Conservation (phyloP, 805 yeast genomes). For the Candida odintsovae region DNA sequence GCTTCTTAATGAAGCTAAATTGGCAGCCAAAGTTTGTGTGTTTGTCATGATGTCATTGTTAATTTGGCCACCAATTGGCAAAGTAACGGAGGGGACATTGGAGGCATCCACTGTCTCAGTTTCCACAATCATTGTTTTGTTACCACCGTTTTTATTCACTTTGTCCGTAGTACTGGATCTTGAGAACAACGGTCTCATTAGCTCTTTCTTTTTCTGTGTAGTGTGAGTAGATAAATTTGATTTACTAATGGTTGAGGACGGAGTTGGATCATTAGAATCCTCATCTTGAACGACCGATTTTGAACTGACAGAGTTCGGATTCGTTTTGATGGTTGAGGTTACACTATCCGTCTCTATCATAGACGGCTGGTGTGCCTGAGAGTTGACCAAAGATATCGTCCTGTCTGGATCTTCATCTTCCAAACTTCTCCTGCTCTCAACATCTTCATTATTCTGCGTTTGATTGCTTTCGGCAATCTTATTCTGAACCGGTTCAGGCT, state of each 20-base stretch:
- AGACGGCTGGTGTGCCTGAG: not conserved
- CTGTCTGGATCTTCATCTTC: not conserved
- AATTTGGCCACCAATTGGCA: slow-evolving; percentile 17
- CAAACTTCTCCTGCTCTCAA: not conserved
- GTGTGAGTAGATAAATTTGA: not conserved
- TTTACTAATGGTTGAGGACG: not conserved
- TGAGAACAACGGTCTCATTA: slow-evolving; percentile 20
- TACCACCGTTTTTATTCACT: slow-evolving; percentile 6
- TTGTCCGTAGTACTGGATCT: slow-evolving; percentile 22
- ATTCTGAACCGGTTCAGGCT: not conserved
- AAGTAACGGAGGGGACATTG: slow-evolving; percentile 19
- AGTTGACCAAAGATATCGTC: not conserved
- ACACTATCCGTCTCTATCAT: not conserved
- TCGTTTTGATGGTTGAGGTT: not conserved
- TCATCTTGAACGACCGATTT: not conserved
- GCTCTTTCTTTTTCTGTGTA: slow-evolving; percentile 16
- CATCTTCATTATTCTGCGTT: not conserved
- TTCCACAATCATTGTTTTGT: slow-evolving; percentile 46
- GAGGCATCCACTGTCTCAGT: slow-evolving; percentile 56
- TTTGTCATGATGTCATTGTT: slow-evolving; percentile 15
- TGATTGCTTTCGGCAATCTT: not conserved
- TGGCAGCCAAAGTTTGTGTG: slow-evolving; percentile 23
- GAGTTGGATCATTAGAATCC: not conserved
- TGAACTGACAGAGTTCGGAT: not conserved
- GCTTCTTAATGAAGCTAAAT: slow-evolving; percentile 26